Evolutionary conservation across 805 yeast species (phyloP).

Genomic region (Kazachstania africana): DNA sequence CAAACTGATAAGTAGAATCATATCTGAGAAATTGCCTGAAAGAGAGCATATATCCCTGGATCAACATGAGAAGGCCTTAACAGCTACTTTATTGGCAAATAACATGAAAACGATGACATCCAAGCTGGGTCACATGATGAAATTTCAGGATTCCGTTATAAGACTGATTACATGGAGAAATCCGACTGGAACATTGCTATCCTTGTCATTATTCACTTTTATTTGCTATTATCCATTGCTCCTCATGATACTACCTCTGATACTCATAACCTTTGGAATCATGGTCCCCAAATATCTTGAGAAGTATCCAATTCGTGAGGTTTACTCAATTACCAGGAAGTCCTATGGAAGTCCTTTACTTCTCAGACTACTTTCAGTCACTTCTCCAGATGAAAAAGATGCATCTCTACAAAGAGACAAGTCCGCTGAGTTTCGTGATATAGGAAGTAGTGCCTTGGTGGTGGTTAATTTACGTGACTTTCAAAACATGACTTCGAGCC

Average conservation of each 20-base stretch:
- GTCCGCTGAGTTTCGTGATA: slow-evolving; percentile 5
- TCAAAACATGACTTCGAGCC: slow-evolving; percentile 49
- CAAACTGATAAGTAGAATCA: slow-evolving; percentile 36
- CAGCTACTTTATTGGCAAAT: slow-evolving; percentile 42
- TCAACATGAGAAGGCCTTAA: slow-evolving; percentile 38
- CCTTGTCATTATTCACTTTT: slow-evolving; percentile 48
- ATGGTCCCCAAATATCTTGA: slow-evolving; percentile 60
- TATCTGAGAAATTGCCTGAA: slow-evolving; percentile 40
- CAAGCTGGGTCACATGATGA: slow-evolving; percentile 45
- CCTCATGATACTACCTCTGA: slow-evolving; percentile 50
- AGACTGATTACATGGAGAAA: slow-evolving; percentile 62
- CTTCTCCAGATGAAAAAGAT: not conserved
- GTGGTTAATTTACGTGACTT: slow-evolving; percentile 58
- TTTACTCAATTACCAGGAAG: slow-evolving; percentile 31
- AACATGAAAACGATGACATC: slow-evolving; percentile 48
- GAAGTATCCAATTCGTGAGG: slow-evolving; percentile 50
- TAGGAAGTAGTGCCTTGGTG: slow-evolving; percentile 28
- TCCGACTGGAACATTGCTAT: slow-evolving; percentile 56
- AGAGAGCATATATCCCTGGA: slow-evolving; percentile 25
- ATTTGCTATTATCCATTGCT: slow-evolving; percentile 63
- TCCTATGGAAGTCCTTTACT: slow-evolving; percentile 39
- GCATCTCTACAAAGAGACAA: not conserved
- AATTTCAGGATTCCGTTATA: slow-evolving; percentile 47
- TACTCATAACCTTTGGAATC: slow-evolving; percentile 42
- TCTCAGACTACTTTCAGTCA: not conserved